Percentiles rank a stretch among this genome's conserved stretches.
phyloP scores from a whole-genome alignment of 371 early-diverging fungal species.

The Rhizomucor pusillus region DNA sequence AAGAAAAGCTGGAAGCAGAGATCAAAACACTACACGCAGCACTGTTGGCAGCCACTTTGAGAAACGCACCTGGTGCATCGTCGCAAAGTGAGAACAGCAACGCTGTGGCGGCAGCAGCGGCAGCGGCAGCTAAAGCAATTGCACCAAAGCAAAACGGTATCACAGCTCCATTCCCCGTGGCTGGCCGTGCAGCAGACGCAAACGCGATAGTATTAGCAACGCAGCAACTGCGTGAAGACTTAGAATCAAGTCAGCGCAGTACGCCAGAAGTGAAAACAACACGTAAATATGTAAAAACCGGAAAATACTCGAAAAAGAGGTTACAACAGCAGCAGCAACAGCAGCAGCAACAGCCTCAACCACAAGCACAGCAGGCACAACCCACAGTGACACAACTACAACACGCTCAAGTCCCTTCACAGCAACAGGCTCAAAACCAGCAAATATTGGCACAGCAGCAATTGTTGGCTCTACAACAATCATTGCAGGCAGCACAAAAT shows the following conservation, averaged over 20 bases:
- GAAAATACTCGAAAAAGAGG: constrained; percentile 65
- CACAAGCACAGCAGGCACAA: constrained; percentile 1
- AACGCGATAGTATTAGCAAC: constrained; percentile 39
- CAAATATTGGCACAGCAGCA: constrained; percentile 30
- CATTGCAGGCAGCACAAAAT: constrained; percentile 17
- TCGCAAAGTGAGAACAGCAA: constrained; percentile 3
- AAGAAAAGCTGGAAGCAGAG: constrained; percentile 44
- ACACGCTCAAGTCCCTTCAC: constrained; percentile 21
- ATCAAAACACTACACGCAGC: constrained; percentile 57
- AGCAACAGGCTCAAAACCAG: constrained; percentile 21
- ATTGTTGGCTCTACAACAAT: constrained; percentile 28
- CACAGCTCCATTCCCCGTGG: constrained; percentile 19
- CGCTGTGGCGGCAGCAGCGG: constrained; percentile 16
- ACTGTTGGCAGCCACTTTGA: constrained; percentile 45
- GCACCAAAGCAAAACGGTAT: constrained; percentile 30
- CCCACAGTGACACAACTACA: constrained; percentile 16
- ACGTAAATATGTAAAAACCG: constrained; percentile 61
- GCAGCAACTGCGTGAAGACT: constrained; percentile 34
- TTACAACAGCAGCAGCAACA: constrained; percentile 17
- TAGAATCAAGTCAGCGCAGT: constrained; percentile 28
- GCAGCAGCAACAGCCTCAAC: constrained; percentile 19
- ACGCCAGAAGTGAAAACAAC: constrained; percentile 42
- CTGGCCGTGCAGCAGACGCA: constrained; percentile 31
- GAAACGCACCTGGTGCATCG: constrained; percentile 14
- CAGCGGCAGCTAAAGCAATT: constrained; percentile 25